Evolutionary conservation across 148 eudicot species (phyloP), one percentile per base, ranked within the genome.

Genomic region (Camellia granthamiana): DNA sequence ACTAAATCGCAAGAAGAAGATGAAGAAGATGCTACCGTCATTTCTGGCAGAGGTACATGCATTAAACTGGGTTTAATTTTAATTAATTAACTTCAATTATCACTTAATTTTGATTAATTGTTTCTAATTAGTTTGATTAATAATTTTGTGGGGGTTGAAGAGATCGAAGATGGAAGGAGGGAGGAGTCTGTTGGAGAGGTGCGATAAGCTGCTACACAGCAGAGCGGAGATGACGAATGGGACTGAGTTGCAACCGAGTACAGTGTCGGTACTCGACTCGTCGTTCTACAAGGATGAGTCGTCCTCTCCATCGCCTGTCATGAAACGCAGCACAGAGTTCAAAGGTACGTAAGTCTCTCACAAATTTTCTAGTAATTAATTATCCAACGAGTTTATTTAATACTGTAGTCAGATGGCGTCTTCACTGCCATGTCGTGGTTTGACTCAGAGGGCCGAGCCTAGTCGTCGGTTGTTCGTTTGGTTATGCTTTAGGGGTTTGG

Each of bases 191-290:
- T 55, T 97, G 62, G 92, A 92, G 78, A 90, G 99, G 74, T 97
- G 98, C 72, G 97, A 90, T 56, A 91, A 92, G 83, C 86, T 92
- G 69, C 88, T 94, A 0, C 82, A 86, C 83, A 91, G 95, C 84
- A 97, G 94, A 74, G 92, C 94, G 3, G 97, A 92, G 70, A 94
- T 97, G 87, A 89, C 80, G 30, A 30, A 1, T 0, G 83, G 89
- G 0, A 76, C 85, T 2, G 98, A 97, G 87, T 79, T 85, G 67
- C 97, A 92, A 72, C 95, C 97, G 78, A 97, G 99, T 87, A 97
- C 98, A 7, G 96, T 97, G 15, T 97, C 99, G 8, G 99, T 97
- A 55, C 92, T 97, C 0, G 99, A 97, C 89, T 91, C 98, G 4
- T 92, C 94, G 55, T 92, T 91, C 80, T 90, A 90, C 93, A 95